phyloP scores from a whole-genome alignment of 768 basidiomycete genomes.

The Pleurotus ostreatus region DNA sequence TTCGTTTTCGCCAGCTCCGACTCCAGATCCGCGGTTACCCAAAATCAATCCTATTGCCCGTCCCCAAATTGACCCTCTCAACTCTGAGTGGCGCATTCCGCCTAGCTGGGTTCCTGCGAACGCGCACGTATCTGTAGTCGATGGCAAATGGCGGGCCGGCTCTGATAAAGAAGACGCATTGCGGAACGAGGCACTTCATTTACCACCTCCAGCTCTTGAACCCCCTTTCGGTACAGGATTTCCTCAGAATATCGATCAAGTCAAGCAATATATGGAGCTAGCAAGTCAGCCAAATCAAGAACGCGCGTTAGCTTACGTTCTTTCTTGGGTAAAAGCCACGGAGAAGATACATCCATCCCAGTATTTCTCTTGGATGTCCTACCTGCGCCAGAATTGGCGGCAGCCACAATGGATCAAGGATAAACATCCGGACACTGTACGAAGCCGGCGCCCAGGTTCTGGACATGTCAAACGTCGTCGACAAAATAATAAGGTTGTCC shows the following conservation, averaged over 20 bases:
- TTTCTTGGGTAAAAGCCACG: background rate
- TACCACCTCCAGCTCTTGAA: too few relatives aligned
- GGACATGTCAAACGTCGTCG: background rate
- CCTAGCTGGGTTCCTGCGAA: too few relatives aligned
- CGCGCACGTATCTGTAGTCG: too few relatives aligned
- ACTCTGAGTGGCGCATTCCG: too few relatives aligned
- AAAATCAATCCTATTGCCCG: too few relatives aligned
- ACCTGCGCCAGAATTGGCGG: background rate
- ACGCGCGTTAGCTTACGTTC: background rate
- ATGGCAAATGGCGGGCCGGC: too few relatives aligned
- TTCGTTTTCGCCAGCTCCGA: too few relatives aligned
- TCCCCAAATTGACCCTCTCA: too few relatives aligned
- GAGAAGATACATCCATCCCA: background rate
- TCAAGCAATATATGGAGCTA: background rate
- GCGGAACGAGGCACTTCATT: too few relatives aligned
- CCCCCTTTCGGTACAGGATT: background rate
- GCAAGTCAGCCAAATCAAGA: background rate
- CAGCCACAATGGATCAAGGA: background rate
- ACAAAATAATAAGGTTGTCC: too few relatives aligned
- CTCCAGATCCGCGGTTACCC: too few relatives aligned
- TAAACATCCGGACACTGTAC: background rate
- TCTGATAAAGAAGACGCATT: too few relatives aligned
- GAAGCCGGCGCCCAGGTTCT: background rate
- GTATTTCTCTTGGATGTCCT: background rate
- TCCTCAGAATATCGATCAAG: background rate